A percentile compares a stretch with the other conserved stretches of the same genome.
Evolutionary conservation across 352 stramenopile genomes (phyloP).

Genomic region (Globisporangium rhizosaccharum): DNA sequence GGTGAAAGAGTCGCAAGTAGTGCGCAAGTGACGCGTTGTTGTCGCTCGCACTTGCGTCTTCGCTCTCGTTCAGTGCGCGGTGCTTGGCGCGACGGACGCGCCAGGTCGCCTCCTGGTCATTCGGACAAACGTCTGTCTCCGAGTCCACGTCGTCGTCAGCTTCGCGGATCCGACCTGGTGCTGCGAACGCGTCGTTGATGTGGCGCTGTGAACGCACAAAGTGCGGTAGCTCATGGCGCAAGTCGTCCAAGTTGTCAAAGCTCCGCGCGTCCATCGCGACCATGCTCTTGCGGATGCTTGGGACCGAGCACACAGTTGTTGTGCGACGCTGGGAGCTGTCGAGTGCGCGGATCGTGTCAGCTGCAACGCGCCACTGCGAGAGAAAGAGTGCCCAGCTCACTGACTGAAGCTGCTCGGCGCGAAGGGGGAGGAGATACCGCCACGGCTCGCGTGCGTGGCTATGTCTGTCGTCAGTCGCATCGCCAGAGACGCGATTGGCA

Average conservation of each 20-base stretch:
- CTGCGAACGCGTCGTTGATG: not conserved
- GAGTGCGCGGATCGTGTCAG: conserved; percentile 9
- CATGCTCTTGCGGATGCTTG: conserved; percentile 23
- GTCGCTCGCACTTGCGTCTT: not conserved
- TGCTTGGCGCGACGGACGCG: not conserved
- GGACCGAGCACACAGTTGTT: conserved; percentile 26
- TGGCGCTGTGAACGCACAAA: conserved; percentile 18
- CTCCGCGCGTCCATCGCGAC: conserved; percentile 32
- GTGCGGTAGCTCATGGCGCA: conserved; percentile 33
- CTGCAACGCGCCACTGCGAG: conserved; percentile 37
- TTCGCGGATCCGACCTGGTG: not conserved
- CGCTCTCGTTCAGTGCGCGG: not conserved
- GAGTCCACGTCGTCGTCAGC: conserved; percentile 4
- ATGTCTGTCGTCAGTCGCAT: not conserved
- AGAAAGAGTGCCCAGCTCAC: conserved; percentile 55
- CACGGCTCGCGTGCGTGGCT: conserved; percentile 16
- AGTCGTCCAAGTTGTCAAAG: conserved; percentile 33
- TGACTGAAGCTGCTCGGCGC: conserved; percentile 29
- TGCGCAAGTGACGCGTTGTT: conserved; percentile 12
- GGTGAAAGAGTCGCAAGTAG: conserved; percentile 32
- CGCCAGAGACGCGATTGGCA: no score
- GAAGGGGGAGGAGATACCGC: conserved; percentile 24
- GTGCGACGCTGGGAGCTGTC: conserved; percentile 2
- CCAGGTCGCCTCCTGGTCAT: not conserved
- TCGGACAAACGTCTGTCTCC: not conserved